These are phyloP conservation scores for Neurospora sp. DNA, from an alignment of 2,329 filamentous ascomycete species.

Conservation along the genomic window DNA sequence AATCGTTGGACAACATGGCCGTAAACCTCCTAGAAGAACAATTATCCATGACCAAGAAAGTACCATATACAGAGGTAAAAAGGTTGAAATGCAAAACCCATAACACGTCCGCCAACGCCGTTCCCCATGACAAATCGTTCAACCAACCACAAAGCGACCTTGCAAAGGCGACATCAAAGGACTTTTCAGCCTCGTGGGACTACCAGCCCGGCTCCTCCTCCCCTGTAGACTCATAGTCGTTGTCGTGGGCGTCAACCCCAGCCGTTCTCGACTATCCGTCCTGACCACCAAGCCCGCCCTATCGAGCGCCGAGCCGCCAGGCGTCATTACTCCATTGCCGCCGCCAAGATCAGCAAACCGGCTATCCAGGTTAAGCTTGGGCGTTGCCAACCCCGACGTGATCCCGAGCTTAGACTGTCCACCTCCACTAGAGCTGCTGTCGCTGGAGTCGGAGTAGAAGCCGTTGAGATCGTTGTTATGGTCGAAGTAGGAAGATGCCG, in stretches of 20 bases:
- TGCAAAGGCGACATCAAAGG: conserved; percentile 42
- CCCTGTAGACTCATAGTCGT: conserved; percentile 44
- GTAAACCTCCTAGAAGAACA: background rate
- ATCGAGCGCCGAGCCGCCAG: conserved; percentile 39
- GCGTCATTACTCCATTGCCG: conserved; percentile 4
- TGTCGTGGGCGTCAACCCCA: conserved; percentile 43
- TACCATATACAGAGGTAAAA: background rate
- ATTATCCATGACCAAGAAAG: background rate
- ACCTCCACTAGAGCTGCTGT: conserved; percentile 31
- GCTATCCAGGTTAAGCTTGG: conserved; percentile 46
- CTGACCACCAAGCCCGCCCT: conserved; percentile 67
- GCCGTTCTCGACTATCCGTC: conserved; percentile 76
- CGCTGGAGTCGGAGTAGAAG: conserved; percentile 48
- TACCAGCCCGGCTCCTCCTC: conserved; percentile 45
- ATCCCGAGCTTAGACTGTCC: conserved; percentile 34
- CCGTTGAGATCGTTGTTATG: conserved; percentile 38
- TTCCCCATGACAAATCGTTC: background rate
- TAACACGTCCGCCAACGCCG: conserved; percentile 1
- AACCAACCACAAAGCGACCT: conserved; percentile 14
- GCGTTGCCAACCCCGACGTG: conserved; percentile 59
- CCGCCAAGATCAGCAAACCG: conserved; percentile 22
- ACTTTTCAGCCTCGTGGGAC: conserved; percentile 50
- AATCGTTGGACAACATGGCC: background rate
- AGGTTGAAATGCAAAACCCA: background rate
- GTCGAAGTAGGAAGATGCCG: conserved; percentile 30